Percentiles rank a stretch among this genome's conserved stretches.
phyloP scores from a whole-genome alignment of 768 basidiomycete species.

The Amanita molliuscula region DNA sequence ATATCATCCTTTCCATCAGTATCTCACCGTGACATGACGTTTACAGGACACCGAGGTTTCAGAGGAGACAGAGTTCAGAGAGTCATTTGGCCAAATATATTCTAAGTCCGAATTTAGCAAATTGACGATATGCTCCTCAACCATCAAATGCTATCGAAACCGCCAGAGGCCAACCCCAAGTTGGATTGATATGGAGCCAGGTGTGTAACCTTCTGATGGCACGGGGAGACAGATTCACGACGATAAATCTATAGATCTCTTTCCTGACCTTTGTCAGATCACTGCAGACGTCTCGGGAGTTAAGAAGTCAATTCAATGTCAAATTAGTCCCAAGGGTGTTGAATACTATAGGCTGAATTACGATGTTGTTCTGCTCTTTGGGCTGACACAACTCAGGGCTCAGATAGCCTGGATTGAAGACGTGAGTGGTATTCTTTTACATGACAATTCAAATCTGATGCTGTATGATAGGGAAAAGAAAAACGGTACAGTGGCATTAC shows the following conservation, averaged over 20 bases:
- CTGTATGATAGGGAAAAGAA: no score
- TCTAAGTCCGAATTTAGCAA: conserved; percentile 7
- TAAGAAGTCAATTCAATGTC: neutral
- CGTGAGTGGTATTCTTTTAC: no score
- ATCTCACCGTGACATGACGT: neutral
- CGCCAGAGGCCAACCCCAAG: conserved; percentile 8
- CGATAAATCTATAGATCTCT: conserved; percentile 5
- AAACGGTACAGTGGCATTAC: no score
- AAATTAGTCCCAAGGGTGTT: neutral
- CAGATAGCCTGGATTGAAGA: no score
- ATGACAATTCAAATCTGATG: no score
- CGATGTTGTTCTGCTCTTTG: conserved; percentile 31
- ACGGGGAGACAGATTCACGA: neutral
- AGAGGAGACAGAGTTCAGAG: conserved; percentile 14
- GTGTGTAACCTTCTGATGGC: conserved; percentile 2
- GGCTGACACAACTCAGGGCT: conserved; percentile 35
- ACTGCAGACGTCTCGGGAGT: conserved; percentile 12
- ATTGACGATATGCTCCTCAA: conserved; percentile 3
- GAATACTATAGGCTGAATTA: conserved; percentile 19
- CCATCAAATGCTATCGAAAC: conserved; percentile 13
- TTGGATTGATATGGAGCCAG: conserved; percentile 14
- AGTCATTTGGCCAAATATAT: conserved; percentile 3
- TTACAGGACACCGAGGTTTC: conserved; percentile 15
- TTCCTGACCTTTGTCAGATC: conserved; percentile 13
- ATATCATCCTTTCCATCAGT: no score